These are phyloP conservation scores for Evansstolkia leycettana DNA, from an alignment of 495 filamentous ascomycete genomes.

Conservation along the genomic window DNA sequence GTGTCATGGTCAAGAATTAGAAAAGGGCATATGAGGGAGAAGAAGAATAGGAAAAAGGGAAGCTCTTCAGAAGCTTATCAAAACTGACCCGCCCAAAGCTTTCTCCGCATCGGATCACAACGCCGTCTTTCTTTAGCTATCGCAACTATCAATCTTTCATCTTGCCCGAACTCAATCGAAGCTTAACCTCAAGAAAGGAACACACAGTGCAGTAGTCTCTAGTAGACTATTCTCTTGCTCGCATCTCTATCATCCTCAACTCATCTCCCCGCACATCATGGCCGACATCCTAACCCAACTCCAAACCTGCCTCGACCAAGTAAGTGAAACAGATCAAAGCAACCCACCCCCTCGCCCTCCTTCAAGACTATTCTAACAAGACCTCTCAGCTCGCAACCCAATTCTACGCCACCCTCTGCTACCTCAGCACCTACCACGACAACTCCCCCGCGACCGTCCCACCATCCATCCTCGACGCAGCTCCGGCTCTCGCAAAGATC, in stretches of 20 bases:
- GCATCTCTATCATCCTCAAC: not conserved
- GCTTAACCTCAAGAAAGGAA: too few species aligned
- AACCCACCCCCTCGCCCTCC: not conserved
- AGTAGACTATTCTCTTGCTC: not conserved
- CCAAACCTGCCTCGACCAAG: slow-evolving; percentile 89
- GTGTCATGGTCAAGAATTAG: too few species aligned
- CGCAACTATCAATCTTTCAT: too few species aligned
- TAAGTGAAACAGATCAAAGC: too few species aligned
- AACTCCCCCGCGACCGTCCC: slow-evolving; percentile 50
- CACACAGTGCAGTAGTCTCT: too few species aligned
- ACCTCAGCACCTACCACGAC: slow-evolving; percentile 72
- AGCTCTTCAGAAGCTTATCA: too few species aligned
- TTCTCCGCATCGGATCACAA: too few species aligned
- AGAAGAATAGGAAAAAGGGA: too few species aligned
- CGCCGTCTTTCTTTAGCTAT: too few species aligned
- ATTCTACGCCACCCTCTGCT: slow-evolving; percentile 78
- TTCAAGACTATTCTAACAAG: slow-evolving; percentile 3
- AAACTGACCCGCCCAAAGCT: too few species aligned
- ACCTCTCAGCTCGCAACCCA: slow-evolving; percentile 82
- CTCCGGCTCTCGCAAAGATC: slow-evolving; percentile 28
- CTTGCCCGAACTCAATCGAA: too few species aligned
- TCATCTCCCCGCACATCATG: slow-evolving; percentile 38
- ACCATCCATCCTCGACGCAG: slow-evolving; percentile 43
- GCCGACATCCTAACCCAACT: slow-evolving; percentile 86
- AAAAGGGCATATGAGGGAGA: too few species aligned